Percentiles rank a stretch among this genome's conserved stretches.
Evolutionary conservation across 2,329 filamentous ascomycete species (phyloP).

Genomic region (Colletotrichum sp.): DNA sequence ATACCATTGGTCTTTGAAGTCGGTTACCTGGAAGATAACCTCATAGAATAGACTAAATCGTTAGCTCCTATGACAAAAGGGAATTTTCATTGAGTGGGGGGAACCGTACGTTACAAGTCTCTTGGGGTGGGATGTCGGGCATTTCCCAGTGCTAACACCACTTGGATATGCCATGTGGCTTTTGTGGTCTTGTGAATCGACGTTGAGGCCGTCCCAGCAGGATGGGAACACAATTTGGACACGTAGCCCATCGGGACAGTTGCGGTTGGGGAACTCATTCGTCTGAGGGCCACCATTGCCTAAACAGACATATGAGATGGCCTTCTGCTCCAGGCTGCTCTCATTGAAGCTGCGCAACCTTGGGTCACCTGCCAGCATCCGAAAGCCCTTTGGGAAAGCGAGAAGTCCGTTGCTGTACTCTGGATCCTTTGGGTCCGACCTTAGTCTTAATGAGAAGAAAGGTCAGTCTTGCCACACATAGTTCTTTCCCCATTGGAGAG

Average conservation of each 20-base stretch:
- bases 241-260: constrained; percentile 57
- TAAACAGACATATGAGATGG: constrained; percentile 63
- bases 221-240: constrained; percentile 63
- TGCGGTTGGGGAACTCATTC: constrained; percentile 57
- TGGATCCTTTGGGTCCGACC: constrained; percentile 41
- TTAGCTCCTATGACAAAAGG: not conserved
- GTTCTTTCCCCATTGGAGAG: not conserved
- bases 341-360: constrained; percentile 44
- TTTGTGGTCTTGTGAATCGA: constrained; percentile 60
- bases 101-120: constrained; percentile 52
- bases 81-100: not conserved
- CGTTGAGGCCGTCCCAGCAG: constrained; percentile 66
- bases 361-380: constrained; percentile 69
- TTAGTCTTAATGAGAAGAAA: constrained; percentile 33
- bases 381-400: constrained; percentile 66
- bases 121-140: constrained; percentile 55
- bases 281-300: constrained; percentile 49
- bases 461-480: not conserved
- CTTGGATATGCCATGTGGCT: constrained; percentile 61
- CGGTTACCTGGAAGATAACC: constrained; percentile 63
- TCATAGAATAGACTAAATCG: constrained; percentile 53
- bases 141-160: constrained; percentile 50
- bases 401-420: constrained; percentile 51
- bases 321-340: constrained; percentile 49
- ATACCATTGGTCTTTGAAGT: constrained; percentile 58